Evolutionary conservation across 306 rosid genomes (phyloP), one percentile per base, ranked within the genome.

Genomic region (Lathyrus oleraceus): DNA sequence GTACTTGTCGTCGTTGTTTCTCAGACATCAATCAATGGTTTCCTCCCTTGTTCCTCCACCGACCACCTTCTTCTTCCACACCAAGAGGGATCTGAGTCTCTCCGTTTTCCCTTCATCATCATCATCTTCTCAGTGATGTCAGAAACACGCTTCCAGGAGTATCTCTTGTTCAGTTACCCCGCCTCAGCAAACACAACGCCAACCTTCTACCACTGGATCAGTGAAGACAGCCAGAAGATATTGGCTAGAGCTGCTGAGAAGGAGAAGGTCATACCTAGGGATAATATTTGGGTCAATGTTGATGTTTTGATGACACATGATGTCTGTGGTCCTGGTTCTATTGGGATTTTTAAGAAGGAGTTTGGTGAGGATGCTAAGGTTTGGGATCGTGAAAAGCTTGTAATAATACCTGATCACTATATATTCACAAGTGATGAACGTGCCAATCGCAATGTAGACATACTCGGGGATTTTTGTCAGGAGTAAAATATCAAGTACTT

Each of bases 291-390:
- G 98, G 90, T 87, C 42, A 87, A 94, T 70, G 69, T 87, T 68
- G 98, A 94, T 70, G 38, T 85, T 73, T 87, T 94, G 81, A 94
- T 94, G 98, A 94, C 94, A 58, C 97, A 94, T 78, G 98, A 94
- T 81, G 95, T 94, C 1, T 88, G 91, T 65, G 96, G 98, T 47
- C 98, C 98, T 54, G 98, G 98, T 68, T 81, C 96, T n/a, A 66
- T 90, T 30, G 98, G 98, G 8, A 83, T 94, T 76, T 94, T 94
- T 80, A 90, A 94, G 87, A 94, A 75, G 74, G 98, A 94, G 79
- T 94, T 94, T 61, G 98, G 98, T 65, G 81, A 90, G 62, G 68
- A 88, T 56, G 96, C 98, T 0, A 88, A 90, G 98, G 97, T 93
- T 69, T 93, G 98, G 98, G 90, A 93, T 72, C 87, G 94, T 14